Conservation (phyloP, 225 moss, liverwort and hornwort genomes). For the Physcomitrium patens region DNA sequence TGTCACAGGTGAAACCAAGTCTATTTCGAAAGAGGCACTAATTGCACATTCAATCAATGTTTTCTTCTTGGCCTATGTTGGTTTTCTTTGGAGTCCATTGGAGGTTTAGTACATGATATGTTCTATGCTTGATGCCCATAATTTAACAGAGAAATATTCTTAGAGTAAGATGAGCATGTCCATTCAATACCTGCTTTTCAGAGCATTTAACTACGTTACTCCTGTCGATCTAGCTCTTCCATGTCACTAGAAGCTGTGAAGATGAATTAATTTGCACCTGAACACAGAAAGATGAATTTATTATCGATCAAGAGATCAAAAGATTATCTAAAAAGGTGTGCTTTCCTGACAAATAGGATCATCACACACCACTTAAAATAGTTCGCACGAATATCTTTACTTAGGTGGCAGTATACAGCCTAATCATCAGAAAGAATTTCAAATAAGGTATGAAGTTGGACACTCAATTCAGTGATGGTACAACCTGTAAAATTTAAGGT, state of each 20-base stretch:
- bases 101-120: too few species aligned
- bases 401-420: background rate
- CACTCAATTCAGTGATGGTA: conserved; percentile 22
- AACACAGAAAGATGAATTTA: conserved; percentile 25
- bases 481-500: conserved; percentile 20
- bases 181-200: conserved; percentile 23
- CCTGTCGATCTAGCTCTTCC: conserved; percentile 26
- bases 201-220: conserved; percentile 22
- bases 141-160: background rate
- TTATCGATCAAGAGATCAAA: conserved; percentile 2
- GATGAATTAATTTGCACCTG: background rate
- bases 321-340: background rate
- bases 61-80: too few species aligned
- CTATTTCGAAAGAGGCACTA: too few species aligned
- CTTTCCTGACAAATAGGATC: conserved; percentile 23
- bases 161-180: conserved; percentile 11
- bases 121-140: too few species aligned
- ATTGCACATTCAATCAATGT: too few species aligned
- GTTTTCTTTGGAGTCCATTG: too few species aligned
- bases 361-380: conserved; percentile 11
- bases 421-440: conserved; percentile 10
- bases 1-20: too few species aligned
- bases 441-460: background rate
- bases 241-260: conserved; percentile 12
- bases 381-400: conserved; percentile 10